phyloP scores from a whole-genome alignment of 1,139 yeast species.

The Hansenula sp. region DNA sequence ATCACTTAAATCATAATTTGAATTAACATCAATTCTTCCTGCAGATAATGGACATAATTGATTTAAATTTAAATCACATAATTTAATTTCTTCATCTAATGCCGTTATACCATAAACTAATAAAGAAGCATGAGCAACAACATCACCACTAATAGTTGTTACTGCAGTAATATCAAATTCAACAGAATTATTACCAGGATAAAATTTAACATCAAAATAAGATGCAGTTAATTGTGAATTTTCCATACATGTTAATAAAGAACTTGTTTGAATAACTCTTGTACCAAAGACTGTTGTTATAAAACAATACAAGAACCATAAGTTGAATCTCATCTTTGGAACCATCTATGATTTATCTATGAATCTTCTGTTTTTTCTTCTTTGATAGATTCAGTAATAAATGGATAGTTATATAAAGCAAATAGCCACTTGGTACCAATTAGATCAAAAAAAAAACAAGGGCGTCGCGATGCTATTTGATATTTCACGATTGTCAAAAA shows the following conservation, averaged over 20 bases:
- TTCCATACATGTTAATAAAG: constrained; percentile 92
- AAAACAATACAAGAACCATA: not conserved
- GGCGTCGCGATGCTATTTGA: no score
- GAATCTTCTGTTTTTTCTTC: no score
- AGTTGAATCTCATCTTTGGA: constrained; percentile 1
- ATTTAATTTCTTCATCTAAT: constrained; percentile 47
- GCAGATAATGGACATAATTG: constrained; percentile 80
- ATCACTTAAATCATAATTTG: constrained; percentile 39
- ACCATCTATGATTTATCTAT: no score
- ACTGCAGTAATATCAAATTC: constrained; percentile 71
- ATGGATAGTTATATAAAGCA: no score
- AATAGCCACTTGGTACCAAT: no score
- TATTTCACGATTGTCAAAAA: no score
- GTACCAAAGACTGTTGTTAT: constrained; percentile 8
- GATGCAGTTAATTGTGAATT: constrained; percentile 85
- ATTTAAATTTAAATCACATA: constrained; percentile 57
- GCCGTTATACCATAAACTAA: constrained; percentile 83
- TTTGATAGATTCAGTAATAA: no score
- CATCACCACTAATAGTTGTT: constrained; percentile 72
- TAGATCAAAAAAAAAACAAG: no score
- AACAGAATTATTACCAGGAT: constrained; percentile 60
- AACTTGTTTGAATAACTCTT: constrained; percentile 40
- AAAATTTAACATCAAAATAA: constrained; percentile 71
- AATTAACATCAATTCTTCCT: constrained; percentile 76
- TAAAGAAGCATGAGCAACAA: constrained; percentile 61